Conservation (phyloP, 2,329 filamentous ascomycete species). For the Penicillium sp. region DNA sequence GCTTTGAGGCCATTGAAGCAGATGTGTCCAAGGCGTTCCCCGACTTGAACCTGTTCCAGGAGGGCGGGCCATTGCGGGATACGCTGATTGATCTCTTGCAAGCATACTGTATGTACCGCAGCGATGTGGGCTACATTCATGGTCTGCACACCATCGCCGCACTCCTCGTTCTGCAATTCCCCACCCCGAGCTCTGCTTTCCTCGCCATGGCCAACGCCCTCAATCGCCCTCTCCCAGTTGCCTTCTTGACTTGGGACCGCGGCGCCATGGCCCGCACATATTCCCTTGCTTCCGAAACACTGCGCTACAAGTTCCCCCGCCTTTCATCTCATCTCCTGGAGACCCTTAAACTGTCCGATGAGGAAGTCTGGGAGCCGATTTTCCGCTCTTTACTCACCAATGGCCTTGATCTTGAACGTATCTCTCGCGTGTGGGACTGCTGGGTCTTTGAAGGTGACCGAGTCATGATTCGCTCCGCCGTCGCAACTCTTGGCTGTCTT, state of each 20-base stretch:
- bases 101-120: conserved; percentile 65
- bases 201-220: conserved; percentile 62
- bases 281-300: conserved; percentile 56
- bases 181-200: conserved; percentile 57
- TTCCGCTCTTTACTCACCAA: conserved; percentile 57
- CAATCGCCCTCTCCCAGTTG: conserved; percentile 62
- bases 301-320: conserved; percentile 60
- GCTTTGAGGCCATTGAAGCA: conserved; percentile 56
- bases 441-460: conserved; percentile 63
- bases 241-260: conserved; percentile 61
- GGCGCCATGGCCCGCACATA: conserved; percentile 59
- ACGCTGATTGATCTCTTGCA: conserved; percentile 61
- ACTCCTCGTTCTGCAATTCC: conserved; percentile 59
- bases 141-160: conserved; percentile 63
- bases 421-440: conserved; percentile 62
- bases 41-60: conserved; percentile 60
- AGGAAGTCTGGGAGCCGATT: conserved; percentile 56
- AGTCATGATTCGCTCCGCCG: conserved; percentile 48
- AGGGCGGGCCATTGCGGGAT: conserved; percentile 56
- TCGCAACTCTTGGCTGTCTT: conserved; percentile 47
- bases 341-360: conserved; percentile 42
- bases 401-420: conserved; percentile 55
- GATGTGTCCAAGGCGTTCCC: conserved; percentile 60
- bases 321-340: conserved; percentile 56
- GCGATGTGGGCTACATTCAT: conserved; percentile 62